These are phyloP conservation scores for Juncus inflexus DNA, from an alignment of 176 grass and related monocot genomes.

Conservation along the genomic window DNA sequence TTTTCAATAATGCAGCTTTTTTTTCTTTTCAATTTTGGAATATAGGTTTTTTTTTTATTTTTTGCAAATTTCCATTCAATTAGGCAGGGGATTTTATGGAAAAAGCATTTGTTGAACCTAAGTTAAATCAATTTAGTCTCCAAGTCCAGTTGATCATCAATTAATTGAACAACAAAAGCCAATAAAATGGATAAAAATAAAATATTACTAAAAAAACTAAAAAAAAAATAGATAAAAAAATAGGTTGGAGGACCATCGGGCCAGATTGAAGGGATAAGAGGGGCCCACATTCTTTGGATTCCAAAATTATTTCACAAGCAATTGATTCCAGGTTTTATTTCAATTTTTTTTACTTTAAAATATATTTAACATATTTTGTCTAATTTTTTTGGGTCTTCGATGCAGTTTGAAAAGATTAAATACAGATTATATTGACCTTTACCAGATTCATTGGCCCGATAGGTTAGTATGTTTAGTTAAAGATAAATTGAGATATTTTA, in stretches of 20 bases:
- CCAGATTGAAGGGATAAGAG: constrained; percentile 83
- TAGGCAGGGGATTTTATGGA: no score
- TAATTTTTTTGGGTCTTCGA: not conserved
- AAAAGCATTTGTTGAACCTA: no score
- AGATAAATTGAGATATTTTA: not conserved
- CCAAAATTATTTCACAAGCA: constrained; percentile 49
- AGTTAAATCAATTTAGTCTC: no score
- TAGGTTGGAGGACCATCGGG: constrained; percentile 82
- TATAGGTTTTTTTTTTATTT: no score
- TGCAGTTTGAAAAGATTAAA: constrained; percentile 46
- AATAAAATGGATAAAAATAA: no score
- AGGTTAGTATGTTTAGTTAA: constrained; percentile 36
- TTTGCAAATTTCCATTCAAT: no score
- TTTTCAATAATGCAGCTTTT: not conserved
- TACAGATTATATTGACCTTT: constrained; percentile 88
- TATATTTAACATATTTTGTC: not conserved
- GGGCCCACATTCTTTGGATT: constrained; percentile 60
- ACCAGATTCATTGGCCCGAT: constrained; percentile 98
- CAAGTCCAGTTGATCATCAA: no score
- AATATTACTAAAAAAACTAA: no score
- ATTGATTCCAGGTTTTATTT: constrained; percentile 55
- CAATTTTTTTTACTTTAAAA: constrained; percentile 6
- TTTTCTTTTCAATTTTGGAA: no score
- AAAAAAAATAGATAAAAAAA: constrained; percentile 10
- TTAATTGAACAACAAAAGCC: no score